phyloP scores from a whole-genome alignment of 495 filamentous ascomycete genomes.

The Xylaria bambusicola region DNA sequence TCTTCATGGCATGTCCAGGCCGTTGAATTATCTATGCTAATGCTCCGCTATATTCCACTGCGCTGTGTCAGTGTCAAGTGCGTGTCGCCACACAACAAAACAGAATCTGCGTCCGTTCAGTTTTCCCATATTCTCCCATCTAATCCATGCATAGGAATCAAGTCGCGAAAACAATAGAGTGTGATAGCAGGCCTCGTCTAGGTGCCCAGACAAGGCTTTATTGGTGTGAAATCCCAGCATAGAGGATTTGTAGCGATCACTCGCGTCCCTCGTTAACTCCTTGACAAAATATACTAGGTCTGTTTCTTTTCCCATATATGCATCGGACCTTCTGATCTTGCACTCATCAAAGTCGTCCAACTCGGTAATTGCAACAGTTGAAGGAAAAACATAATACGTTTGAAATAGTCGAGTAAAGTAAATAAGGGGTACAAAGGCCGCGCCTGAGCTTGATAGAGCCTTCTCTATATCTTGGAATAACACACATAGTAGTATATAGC shows the following conservation, averaged over 20 bases:
- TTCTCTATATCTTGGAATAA: slow-evolving; percentile 14
- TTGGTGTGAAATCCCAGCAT: too few species aligned
- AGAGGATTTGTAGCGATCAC: background rate
- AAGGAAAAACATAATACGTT: background rate
- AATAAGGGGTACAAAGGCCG: background rate
- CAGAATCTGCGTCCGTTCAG: slow-evolving; percentile 3
- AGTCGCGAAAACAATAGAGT: background rate
- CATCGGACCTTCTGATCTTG: background rate
- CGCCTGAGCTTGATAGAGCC: background rate
- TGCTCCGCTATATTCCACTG: slow-evolving; percentile 1
- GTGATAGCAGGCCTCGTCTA: slow-evolving; percentile 2
- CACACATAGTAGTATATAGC: slow-evolving; percentile 6
- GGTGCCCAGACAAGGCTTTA: too few species aligned
- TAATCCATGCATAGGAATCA: slow-evolving; percentile 6
- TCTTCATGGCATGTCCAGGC: slow-evolving; percentile 4
- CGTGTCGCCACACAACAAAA: background rate
- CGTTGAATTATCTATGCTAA: slow-evolving; percentile 7
- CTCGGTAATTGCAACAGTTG: background rate
- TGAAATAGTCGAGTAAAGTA: background rate
- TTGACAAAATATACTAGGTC: background rate
- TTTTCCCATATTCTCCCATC: background rate
- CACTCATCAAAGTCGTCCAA: background rate
- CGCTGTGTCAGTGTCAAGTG: background rate
- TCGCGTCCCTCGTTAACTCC: slow-evolving; percentile 5
- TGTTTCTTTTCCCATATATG: slow-evolving; percentile 1